Base-by-base conservation (phyloP, 2,329 filamentous ascomycete species). In the Leptographium flavum region DNA sequence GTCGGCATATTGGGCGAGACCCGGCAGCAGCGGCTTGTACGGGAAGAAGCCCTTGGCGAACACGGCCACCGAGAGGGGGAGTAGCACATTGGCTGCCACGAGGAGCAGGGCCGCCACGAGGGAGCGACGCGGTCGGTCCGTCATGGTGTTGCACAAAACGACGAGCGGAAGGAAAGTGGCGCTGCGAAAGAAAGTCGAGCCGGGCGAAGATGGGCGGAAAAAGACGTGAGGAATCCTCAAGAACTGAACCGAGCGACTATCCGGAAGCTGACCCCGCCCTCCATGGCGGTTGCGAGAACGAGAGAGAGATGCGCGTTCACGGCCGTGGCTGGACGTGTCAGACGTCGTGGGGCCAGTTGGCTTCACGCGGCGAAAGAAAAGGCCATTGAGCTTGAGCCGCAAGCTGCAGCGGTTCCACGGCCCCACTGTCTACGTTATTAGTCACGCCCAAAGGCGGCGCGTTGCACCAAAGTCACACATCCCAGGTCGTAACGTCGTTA, bases 41-140 rank as follows among this genome's bases (percentile, higher is more conserved):
- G 92, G 92, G 58, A 98, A 98, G 71, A 98, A 98, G 14, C 92
- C 90, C 28, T 79, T 76, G 23, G 85, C 88, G 61, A 96, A 96
- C 52, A 82, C 63, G 45, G 83, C 54, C 51, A 88, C 76, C 39
- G 87, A 81, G 45, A 83, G 58, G 3, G 85, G 83, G 38, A 94
- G 77, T 49, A 94, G 64, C 28, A 87, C 46, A 61, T 95, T 94
- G 56, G 86, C 81, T 51, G 76, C 63, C 43, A 73, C 58, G 49
- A 87, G 74, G 50, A 74, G 58, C 43, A 67, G 45, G 48, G 59
- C 62, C 47, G 58, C 48, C 45, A 19, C 9, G n/a, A 50, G n/a
- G n/a, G n/a, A n/a, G n/a, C n/a, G n/a, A n/a, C n/a, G n/a, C n/a
- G n/a, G n/a, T n/a, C n/a, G n/a, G n/a, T n/a, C n/a, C n/a, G n/a